Evolutionary conservation across 2,329 filamentous ascomycete genomes (phyloP).

Genomic region (Phialemoniopsis sp.): DNA sequence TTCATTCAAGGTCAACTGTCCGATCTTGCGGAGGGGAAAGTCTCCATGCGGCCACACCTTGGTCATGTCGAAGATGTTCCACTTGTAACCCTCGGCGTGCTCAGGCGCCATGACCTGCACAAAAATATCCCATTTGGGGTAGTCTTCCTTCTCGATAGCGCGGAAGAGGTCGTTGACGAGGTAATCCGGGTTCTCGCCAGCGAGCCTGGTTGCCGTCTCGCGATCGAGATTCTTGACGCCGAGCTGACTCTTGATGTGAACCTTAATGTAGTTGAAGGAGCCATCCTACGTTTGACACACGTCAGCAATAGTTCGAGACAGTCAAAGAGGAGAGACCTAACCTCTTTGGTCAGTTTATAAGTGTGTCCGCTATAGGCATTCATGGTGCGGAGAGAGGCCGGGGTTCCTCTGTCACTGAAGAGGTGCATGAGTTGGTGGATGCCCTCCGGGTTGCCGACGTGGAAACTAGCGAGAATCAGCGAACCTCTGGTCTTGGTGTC

Average conservation of each 20-base stretch:
- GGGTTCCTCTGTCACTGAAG: slow-evolving; percentile 44
- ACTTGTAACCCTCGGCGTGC: slow-evolving; percentile 39
- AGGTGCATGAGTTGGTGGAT: slow-evolving; percentile 48
- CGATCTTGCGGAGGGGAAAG: slow-evolving; percentile 42
- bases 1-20: slow-evolving; percentile 43
- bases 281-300: slow-evolving; percentile 6
- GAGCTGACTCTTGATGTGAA: slow-evolving; percentile 9
- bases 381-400: slow-evolving; percentile 37
- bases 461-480: slow-evolving; percentile 14
- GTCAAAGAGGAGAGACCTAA: neutral
- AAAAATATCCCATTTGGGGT: slow-evolving; percentile 43
- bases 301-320: slow-evolving; percentile 1
- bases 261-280: slow-evolving; percentile 8
- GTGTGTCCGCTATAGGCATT: slow-evolving; percentile 45
- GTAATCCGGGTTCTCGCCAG: slow-evolving; percentile 45
- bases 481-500: no score
- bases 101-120: slow-evolving; percentile 49
- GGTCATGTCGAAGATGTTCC: slow-evolving; percentile 52
- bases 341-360: slow-evolving; percentile 33
- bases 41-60: slow-evolving; percentile 49
- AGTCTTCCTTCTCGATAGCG: slow-evolving; percentile 37
- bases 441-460: slow-evolving; percentile 39
- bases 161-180: slow-evolving; percentile 40
- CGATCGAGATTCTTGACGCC: slow-evolving; percentile 11
- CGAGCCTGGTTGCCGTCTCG: slow-evolving; percentile 24